Evolutionary conservation across 1,284 basidiomycete genomes (phyloP).

Genomic region (Leccinum cinnamomeum): DNA sequence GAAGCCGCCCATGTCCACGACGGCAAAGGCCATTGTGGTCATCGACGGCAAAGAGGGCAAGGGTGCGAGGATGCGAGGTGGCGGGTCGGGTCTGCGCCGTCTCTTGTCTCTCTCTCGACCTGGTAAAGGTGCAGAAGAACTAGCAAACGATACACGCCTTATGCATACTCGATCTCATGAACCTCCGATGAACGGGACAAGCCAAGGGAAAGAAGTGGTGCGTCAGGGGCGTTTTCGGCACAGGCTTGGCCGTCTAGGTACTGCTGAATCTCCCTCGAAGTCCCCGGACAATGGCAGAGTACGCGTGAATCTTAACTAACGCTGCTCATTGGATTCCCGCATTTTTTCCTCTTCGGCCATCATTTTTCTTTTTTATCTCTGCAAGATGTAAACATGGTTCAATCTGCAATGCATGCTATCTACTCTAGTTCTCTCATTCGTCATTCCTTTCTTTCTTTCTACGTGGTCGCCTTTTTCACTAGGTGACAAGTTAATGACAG

Average conservation of each 20-base stretch:
- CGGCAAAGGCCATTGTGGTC: conserved; percentile 60
- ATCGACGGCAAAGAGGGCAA: conserved; percentile 57
- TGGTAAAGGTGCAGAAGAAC: conserved; percentile 33
- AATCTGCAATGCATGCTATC: conserved; percentile 29
- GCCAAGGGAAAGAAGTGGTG: conserved; percentile 24
- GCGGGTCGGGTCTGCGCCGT: conserved; percentile 35
- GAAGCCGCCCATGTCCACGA: conserved; percentile 40
- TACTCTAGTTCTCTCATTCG: conserved; percentile 14
- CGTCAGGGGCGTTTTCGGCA: conserved; percentile 34
- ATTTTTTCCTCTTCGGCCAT: conserved; percentile 1
- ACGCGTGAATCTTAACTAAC: conserved; percentile 37
- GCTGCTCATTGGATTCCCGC: conserved; percentile 22
- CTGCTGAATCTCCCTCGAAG: conserved; percentile 31
- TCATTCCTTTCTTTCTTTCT: conserved; percentile 10
- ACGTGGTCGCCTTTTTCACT: conserved; percentile 5
- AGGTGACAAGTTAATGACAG: neutral
- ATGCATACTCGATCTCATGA: conserved; percentile 32
- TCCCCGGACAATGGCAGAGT: conserved; percentile 38
- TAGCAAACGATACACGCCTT: conserved; percentile 28
- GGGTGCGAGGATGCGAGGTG: conserved; percentile 32
- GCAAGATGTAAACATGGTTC: conserved; percentile 30
- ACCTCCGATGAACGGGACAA: conserved; percentile 18
- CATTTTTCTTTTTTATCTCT: conserved; percentile 19
- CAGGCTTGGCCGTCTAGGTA: conserved; percentile 30
- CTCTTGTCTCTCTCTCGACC: conserved; percentile 36